phyloP scores from a whole-genome alignment of 1,284 basidiomycete genomes.

The Cerioporus squamosus region DNA sequence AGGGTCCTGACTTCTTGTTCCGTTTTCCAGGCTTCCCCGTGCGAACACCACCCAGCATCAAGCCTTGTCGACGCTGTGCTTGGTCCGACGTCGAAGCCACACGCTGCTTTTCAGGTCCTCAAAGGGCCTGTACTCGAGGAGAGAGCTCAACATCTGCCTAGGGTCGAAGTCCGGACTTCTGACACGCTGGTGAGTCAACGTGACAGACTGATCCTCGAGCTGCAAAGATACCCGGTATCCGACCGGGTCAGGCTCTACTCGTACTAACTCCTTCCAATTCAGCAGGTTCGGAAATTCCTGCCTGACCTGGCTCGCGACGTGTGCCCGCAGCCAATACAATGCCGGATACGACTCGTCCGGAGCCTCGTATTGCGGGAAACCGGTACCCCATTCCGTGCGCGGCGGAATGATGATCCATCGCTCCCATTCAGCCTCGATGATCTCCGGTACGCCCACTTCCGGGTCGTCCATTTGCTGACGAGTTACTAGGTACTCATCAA shows the following conservation, averaged over 20 bases:
- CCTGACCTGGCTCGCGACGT: neutral
- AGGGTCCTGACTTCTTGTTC: no score
- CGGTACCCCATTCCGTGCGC: neutral
- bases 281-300: neutral
- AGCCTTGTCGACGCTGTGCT: neutral
- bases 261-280: neutral
- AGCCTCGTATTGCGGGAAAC: neutral
- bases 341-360: neutral
- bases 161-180: neutral
- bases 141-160: neutral
- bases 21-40: no score
- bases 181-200: neutral
- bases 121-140: neutral
- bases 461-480: neutral
- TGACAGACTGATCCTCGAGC: neutral
- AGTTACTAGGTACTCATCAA: neutral
- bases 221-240: neutral
- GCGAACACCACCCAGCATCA: neutral
- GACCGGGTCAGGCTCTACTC: neutral
- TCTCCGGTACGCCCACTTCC: neutral
- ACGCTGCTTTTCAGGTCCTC: neutral
- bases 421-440: neutral
- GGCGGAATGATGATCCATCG: neutral
- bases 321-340: slow-evolving; percentile 4
- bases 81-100: neutral